Evolutionary conservation across 306 rosid species (phyloP).

Genomic region (Mimosa bimucronata): DNA sequence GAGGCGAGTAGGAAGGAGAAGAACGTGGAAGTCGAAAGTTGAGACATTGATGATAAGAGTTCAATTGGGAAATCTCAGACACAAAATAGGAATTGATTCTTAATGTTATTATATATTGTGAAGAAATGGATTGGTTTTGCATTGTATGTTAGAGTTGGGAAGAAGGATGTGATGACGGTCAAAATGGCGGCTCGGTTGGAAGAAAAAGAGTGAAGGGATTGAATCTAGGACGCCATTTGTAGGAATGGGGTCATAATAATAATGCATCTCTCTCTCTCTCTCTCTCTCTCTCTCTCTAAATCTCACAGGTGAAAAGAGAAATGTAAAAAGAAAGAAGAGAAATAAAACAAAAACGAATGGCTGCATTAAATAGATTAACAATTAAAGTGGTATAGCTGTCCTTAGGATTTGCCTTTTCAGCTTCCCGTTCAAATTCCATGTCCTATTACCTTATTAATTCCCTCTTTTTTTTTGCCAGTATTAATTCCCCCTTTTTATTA

Average conservation of each 20-base stretch:
- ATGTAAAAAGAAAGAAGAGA: background rate
- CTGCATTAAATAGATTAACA: constrained; percentile 25
- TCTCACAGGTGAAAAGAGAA: too few relatives aligned
- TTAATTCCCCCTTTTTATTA: too few relatives aligned
- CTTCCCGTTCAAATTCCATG: constrained; percentile 22
- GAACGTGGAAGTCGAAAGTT: constrained; percentile 35
- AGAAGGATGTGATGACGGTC: background rate
- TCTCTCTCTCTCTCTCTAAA: too few relatives aligned
- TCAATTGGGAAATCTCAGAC: background rate
- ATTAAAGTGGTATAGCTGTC: background rate
- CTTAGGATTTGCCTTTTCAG: background rate
- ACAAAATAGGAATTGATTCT: background rate
- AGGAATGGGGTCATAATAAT: background rate
- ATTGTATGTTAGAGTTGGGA: background rate
- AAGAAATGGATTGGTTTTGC: background rate
- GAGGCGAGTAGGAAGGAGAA: constrained; percentile 38
- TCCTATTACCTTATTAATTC: background rate
- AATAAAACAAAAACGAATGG: background rate
- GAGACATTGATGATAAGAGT: constrained; percentile 35
- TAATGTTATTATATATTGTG: too few relatives aligned
- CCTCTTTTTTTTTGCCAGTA: too few relatives aligned
- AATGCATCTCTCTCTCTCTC: too few relatives aligned
- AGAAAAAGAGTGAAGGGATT: background rate
- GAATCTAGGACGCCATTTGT: constrained; percentile 16
- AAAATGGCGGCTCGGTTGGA: constrained; percentile 14